Conservation (phyloP, 345 rosid genomes). For the Citropsis articulata region DNA sequence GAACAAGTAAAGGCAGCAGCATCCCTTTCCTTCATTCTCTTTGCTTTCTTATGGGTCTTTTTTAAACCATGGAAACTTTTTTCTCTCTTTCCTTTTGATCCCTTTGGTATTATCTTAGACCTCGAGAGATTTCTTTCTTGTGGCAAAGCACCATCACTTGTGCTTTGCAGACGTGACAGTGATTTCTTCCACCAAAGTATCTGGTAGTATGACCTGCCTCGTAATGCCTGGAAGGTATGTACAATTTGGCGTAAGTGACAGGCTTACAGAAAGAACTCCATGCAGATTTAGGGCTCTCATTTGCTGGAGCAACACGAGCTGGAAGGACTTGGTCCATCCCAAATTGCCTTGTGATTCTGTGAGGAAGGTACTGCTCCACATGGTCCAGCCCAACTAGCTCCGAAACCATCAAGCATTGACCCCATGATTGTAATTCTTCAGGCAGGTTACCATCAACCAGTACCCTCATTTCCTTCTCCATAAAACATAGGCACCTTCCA, state of each 20-base stretch:
- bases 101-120: background rate
- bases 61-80: background rate
- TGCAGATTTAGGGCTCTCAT: background rate
- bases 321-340: conserved; percentile 11
- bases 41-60: background rate
- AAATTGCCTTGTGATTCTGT: conserved; percentile 9
- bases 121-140: background rate
- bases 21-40: background rate
- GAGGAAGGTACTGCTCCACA: conserved; percentile 9
- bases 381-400: conserved; percentile 16
- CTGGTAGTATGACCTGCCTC: conserved; percentile 21
- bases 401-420: conserved; percentile 20
- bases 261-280: conserved; percentile 1
- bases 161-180: background rate
- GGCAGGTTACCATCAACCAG: background rate
- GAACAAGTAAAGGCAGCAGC: background rate
- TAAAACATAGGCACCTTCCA: background rate
- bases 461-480: background rate
- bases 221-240: conserved; percentile 12
- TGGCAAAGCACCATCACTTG: background rate
- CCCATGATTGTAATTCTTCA: conserved; percentile 20
- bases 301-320: background rate
- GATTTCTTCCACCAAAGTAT: conserved; percentile 31
- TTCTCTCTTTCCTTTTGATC: background rate
- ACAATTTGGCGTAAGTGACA: background rate